Base-by-base conservation (phyloP, 1,139 yeast species). In the Candida glucosophila region DNA sequence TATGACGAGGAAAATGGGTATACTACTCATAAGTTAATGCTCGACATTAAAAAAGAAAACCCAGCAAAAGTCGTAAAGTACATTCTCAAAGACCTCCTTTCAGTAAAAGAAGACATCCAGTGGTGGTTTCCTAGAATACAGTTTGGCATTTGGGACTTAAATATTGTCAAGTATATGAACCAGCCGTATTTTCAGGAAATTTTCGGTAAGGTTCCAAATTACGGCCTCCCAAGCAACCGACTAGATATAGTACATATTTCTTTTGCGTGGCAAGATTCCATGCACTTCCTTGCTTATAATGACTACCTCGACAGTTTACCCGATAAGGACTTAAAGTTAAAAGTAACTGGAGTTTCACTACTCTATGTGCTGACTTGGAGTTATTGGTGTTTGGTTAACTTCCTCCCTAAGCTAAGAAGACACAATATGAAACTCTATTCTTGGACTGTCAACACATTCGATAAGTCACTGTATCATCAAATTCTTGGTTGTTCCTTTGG, bases 101-200 rank as follows among this genome's bases (percentile, higher is more conserved):
- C 52, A 4, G 68, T 69, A 5, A 58, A 68, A 21, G 43, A 57
- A 13, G 77, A 79, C 44, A 31, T 72, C 20, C 42, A 50, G 10
- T 81, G 65, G 55, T 88, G 96, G 96, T 63, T 67, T 28, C 56
- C 62, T 17, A 67, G 72, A 24, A 55, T 85, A 24, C 77, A 79
- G 29, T 72, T 85, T 45, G 97, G 97, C 0, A 52, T 88, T 17
- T 90, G 97, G 97, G 60, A 71, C 35, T 47, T 77, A 26, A 71
- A 70, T 29, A 80, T 79, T 43, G 66, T 80, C 36, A 66, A 71
- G 35, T 73, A 65, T 34, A 32, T 63, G 30, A 64, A 64, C 39
- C 70, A 64, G 36, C 43, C 42, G 2, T 56, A 40, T 28, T 62
- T 59, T 37, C 62, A 59, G 38, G 33, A 42, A 5, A 25, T 41